These are phyloP conservation scores for Sclerotinia glacialis DNA, from an alignment of 2,329 filamentous ascomycete genomes.

Conservation along the genomic window DNA sequence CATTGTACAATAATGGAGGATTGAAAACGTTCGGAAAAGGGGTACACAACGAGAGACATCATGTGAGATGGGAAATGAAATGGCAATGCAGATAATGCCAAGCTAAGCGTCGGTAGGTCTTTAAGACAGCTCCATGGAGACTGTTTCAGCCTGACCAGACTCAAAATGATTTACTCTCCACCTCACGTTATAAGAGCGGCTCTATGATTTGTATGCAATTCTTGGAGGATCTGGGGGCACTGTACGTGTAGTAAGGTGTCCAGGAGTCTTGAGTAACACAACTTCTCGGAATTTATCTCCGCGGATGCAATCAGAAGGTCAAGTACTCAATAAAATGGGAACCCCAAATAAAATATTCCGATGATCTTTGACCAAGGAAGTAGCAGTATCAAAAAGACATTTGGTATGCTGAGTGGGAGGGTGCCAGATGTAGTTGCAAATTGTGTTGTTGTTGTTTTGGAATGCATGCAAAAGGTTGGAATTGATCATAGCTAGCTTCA, in stretches of 20 bases:
- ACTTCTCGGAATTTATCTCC: background rate
- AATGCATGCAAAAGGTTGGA: background rate
- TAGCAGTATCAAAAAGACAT: background rate
- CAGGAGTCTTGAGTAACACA: background rate
- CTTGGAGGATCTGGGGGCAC: background rate
- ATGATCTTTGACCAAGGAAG: background rate
- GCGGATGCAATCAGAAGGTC: background rate
- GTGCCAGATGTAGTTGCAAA: background rate
- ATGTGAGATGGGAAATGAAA: background rate
- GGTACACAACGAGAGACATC: background rate
- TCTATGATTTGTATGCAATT: background rate
- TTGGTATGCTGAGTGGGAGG: background rate
- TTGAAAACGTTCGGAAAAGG: no score
- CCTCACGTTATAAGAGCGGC: background rate
- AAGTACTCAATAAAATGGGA: background rate
- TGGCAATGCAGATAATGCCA: background rate
- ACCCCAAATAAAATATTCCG: background rate
- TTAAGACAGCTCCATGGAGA: background rate
- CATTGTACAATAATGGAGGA: no score
- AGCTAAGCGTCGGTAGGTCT: background rate
- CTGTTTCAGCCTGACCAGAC: background rate
- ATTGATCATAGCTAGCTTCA: conserved; percentile 11
- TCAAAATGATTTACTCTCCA: background rate
- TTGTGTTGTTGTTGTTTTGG: conserved; percentile 1
- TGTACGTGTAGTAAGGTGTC: no score